phyloP scores from a whole-genome alignment of 768 basidiomycete species.

The Mycena galericulata region DNA sequence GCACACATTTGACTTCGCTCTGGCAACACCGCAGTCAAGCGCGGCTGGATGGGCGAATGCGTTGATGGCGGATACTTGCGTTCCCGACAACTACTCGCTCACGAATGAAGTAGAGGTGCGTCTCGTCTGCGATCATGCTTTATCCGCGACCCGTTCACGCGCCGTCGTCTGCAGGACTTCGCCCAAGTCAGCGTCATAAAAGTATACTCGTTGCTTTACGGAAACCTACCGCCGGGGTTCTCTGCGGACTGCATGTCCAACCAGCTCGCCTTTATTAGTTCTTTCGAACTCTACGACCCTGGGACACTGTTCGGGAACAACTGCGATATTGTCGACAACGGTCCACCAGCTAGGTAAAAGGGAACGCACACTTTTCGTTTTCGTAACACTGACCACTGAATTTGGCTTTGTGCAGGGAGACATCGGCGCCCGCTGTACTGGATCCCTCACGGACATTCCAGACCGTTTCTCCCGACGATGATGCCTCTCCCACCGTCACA shows the following conservation, averaged over 20 bases:
- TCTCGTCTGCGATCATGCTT: too few relatives aligned
- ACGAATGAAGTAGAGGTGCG: conserved; percentile 44
- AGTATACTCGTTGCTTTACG: conserved; percentile 40
- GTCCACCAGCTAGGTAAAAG: conserved; percentile 12
- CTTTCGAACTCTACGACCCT: conserved; percentile 39
- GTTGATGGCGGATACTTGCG: conserved; percentile 41
- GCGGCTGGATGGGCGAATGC: neutral
- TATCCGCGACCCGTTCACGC: too few relatives aligned
- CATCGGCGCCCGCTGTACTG: neutral
- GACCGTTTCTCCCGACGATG: too few relatives aligned
- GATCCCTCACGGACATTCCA: conserved; percentile 24
- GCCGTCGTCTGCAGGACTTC: conserved; percentile 38
- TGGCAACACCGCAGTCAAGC: conserved; percentile 34
- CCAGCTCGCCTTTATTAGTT: conserved; percentile 41
- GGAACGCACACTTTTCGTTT: neutral
- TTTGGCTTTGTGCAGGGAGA: conserved; percentile 8
- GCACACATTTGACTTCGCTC: conserved; percentile 48
- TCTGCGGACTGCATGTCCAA: conserved; percentile 43
- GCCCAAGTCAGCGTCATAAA: conserved; percentile 46
- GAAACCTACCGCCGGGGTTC: conserved; percentile 41
- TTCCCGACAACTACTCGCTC: conserved; percentile 44
- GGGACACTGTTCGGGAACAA: conserved; percentile 44
- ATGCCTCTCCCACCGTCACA: too few relatives aligned
- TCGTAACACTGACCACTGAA: neutral
- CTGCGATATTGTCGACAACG: conserved; percentile 33